Conservation (phyloP, 1,284 basidiomycete genomes). For the Schizophyllum commune region DNA sequence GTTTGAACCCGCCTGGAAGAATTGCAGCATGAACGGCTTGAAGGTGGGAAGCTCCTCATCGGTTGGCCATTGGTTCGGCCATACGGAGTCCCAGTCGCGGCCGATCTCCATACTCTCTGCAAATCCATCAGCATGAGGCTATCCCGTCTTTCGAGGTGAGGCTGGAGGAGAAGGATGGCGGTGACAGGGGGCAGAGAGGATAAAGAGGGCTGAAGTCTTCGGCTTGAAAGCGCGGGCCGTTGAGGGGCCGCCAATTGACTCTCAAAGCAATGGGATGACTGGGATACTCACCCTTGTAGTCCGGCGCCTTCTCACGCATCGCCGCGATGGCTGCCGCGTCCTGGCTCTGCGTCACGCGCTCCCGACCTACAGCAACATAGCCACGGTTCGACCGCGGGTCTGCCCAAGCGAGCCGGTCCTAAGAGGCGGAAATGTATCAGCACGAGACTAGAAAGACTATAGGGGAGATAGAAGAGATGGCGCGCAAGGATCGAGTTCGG, state of each 20-base stretch:
- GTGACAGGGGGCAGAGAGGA: too few relatives aligned
- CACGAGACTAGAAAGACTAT: too few relatives aligned
- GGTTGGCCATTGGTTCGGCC: conserved; percentile 75
- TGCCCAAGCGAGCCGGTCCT: conserved; percentile 65
- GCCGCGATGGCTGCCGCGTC: conserved; percentile 68
- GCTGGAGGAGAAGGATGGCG: not conserved
- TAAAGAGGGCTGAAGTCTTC: too few relatives aligned
- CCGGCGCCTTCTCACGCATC: conserved; percentile 65
- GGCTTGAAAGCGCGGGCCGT: too few relatives aligned
- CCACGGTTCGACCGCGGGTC: conserved; percentile 80
- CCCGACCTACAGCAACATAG: conserved; percentile 73
- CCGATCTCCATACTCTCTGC: conserved; percentile 79
- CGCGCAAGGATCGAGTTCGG: too few relatives aligned
- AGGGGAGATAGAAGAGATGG: too few relatives aligned
- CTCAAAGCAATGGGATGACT: not conserved
- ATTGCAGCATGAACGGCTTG: conserved; percentile 63
- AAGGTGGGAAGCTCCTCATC: conserved; percentile 59
- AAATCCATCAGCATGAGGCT: not conserved
- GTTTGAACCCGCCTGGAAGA: conserved; percentile 47
- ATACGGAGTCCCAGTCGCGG: conserved; percentile 65
- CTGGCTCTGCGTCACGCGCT: conserved; percentile 70
- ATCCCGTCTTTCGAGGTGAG: too few relatives aligned
- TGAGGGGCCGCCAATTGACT: too few relatives aligned
- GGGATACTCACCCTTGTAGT: conserved; percentile 41
- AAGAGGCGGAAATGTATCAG: too few relatives aligned